Percentiles rank a stretch among this genome's conserved stretches.
phyloP scores from a whole-genome alignment of 148 eudicot genomes.

The Chenopodium quinoa region DNA sequence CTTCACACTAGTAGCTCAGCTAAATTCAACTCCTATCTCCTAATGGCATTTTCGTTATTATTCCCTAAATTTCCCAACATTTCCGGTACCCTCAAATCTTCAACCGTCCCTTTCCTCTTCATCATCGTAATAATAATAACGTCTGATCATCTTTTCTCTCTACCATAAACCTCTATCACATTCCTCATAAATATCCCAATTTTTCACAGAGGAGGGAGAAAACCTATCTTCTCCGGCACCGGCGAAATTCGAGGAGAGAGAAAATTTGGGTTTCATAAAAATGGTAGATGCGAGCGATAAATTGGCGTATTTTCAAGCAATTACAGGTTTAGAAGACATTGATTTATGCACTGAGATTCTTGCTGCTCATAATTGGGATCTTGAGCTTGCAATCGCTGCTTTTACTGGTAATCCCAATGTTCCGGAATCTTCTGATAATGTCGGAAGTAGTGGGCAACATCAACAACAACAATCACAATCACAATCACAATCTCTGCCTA shows the following conservation, averaged over 20 bases:
- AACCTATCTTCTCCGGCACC: neutral
- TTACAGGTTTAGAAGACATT: conserved; percentile 75
- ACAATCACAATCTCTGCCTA: neutral
- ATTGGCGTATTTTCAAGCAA: conserved; percentile 78
- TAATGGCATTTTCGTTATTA: no score
- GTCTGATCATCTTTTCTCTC: no score
- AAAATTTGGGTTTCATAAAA: neutral
- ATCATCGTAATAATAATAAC: no score
- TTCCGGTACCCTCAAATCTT: no score
- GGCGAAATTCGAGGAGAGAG: neutral
- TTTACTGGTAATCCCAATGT: conserved; percentile 44
- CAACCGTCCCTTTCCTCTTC: no score
- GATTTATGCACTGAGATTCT: conserved; percentile 92
- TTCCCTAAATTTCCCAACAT: no score
- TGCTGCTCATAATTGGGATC: conserved; percentile 91
- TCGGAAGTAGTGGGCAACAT: conserved; percentile 18
- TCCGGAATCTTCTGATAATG: conserved; percentile 11
- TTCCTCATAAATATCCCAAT: neutral
- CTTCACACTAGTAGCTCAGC: no score
- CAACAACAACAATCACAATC: no score
- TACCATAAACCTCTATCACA: no score
- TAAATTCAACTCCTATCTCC: no score
- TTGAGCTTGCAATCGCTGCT: conserved; percentile 72
- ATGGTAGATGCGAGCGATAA: conserved; percentile 77
- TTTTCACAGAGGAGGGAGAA: neutral